Evolutionary conservation across 2,329 filamentous ascomycete genomes (phyloP).

Genomic region (Colletotrichum australisinense): DNA sequence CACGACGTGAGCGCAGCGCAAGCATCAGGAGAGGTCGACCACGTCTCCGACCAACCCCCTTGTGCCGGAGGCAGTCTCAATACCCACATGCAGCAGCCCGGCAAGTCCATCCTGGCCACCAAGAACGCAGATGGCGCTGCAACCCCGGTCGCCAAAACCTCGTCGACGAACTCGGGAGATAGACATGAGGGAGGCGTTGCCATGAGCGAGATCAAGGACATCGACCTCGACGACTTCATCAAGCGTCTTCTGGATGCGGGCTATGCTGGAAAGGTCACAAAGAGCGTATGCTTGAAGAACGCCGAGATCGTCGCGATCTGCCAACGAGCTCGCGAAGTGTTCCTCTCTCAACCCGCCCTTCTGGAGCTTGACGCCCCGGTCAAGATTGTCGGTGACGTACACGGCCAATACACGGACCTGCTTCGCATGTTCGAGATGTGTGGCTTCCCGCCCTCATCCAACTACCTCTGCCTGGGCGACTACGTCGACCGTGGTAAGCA

Average conservation of each 20-base stretch:
- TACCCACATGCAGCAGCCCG: constrained; percentile 74
- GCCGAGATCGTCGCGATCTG: constrained; percentile 97
- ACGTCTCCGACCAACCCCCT: constrained; percentile 91
- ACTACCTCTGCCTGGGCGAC: constrained; percentile 94
- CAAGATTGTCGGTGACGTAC: constrained; percentile 97
- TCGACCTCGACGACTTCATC: constrained; percentile 97
- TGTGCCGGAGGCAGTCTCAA: constrained; percentile 71
- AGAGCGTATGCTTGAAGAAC: constrained; percentile 96
- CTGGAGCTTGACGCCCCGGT: constrained; percentile 94
- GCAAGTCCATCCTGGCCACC: constrained; percentile 85
- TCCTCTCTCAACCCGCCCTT: constrained; percentile 91
- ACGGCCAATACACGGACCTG: constrained; percentile 95
- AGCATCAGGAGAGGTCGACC: constrained; percentile 89
- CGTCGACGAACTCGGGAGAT: constrained; percentile 42
- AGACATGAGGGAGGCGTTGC: constrained; percentile 72
- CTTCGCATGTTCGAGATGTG: constrained; percentile 99
- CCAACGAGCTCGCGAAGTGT: constrained; percentile 86
- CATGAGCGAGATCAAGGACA: constrained; percentile 90
- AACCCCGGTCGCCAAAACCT: constrained; percentile 68
- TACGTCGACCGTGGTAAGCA: constrained; percentile 98
- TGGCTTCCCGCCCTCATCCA: constrained; percentile 90
- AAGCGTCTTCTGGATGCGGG: constrained; percentile 92
- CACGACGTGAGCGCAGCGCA: constrained; percentile 85
- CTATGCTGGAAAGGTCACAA: constrained; percentile 96
- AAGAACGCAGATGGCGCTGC: constrained; percentile 76